Base-by-base conservation (phyloP, 257 asterid genomes). In the Rehmannia glutinosa region DNA sequence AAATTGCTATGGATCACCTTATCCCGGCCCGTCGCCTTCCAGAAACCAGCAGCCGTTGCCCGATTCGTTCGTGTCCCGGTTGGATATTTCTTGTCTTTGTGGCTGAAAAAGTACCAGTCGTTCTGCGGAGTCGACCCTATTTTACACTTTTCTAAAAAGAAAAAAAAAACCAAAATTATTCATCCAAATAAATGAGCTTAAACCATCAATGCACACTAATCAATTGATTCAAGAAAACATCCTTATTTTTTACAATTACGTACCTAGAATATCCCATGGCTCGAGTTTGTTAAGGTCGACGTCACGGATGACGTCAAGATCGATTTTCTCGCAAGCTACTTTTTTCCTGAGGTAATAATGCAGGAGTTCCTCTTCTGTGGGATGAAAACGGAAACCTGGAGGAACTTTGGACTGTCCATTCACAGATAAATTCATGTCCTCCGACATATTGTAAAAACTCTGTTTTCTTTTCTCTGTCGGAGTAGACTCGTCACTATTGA, bases 251-350 rank as follows among this genome's bases (percentile, higher is more conserved):
- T n/a, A n/a, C 17, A 11, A 41, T 20, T 50, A 41, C 8, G 15
- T 49, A 83, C 97, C 97, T 88, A 86, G 97, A 76, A 91, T 91
- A 21, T 91, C 97, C 97, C 97, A 91, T 2, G 97, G 97, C 77
- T 91, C 96, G 68, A 91, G 96, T 66, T 91, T 91, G 82, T 88
- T 91, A 53, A 91, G 97, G 70, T 91, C 97, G 28, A 91, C 95
- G 2, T 91, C 97, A 0, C 95, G 84, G 77, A 91, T 91, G 4
- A 91, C 97, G 9, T 91, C 96, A 23, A 88, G 97, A 72, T 91
- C 97, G 62, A 91, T 88, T 54, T 86, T 82, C 35, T 91, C 68
- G 27, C 73, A 74, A 19, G 87, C 85, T 1, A 91, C 90, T 60
- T 91, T 91, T 84, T 91, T 91, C 70, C 85, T 76, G 78, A 91